Conservation (phyloP, 495 filamentous ascomycete genomes). For the Lepraria neglecta region DNA sequence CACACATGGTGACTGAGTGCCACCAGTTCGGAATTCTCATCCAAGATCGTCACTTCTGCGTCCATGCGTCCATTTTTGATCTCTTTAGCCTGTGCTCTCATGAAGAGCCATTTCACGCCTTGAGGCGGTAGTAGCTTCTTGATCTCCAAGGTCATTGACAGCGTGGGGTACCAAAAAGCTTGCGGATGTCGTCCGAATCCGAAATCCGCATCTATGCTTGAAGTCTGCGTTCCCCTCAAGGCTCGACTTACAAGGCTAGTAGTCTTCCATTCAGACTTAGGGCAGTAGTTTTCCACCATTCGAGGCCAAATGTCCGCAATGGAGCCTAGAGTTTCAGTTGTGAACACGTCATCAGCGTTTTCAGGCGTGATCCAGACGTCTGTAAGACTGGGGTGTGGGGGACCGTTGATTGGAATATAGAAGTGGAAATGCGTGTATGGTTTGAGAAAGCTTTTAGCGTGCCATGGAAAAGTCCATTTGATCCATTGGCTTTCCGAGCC, state of each 20-base stretch:
- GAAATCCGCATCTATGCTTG: no score
- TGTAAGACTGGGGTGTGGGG: neutral
- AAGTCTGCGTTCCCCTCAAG: no score
- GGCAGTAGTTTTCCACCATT: neutral
- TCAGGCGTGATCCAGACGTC: neutral
- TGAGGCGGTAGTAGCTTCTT: constrained; percentile 54
- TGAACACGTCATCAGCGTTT: neutral
- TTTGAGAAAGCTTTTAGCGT: no score
- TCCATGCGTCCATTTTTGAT: constrained; percentile 60
- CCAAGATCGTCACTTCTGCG: constrained; percentile 36
- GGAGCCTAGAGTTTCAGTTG: neutral
- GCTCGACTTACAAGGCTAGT: neutral
- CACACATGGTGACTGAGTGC: no score
- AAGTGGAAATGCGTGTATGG: no score
- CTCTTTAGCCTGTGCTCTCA: constrained; percentile 50
- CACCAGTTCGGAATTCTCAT: no score
- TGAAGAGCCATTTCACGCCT: constrained; percentile 61
- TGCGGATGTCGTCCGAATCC: no score
- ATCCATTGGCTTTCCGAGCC: no score
- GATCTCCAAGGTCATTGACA: constrained; percentile 61
- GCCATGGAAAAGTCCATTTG: no score
- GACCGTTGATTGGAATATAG: no score
- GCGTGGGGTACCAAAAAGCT: constrained; percentile 70
- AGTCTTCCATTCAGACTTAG: neutral
- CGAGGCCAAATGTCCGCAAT: neutral